A percentile compares a stretch with the other conserved stretches of the same genome.
Conservation (phyloP, 2,329 filamentous ascomycete genomes). For the Pseudopithomyces maydicus region DNA sequence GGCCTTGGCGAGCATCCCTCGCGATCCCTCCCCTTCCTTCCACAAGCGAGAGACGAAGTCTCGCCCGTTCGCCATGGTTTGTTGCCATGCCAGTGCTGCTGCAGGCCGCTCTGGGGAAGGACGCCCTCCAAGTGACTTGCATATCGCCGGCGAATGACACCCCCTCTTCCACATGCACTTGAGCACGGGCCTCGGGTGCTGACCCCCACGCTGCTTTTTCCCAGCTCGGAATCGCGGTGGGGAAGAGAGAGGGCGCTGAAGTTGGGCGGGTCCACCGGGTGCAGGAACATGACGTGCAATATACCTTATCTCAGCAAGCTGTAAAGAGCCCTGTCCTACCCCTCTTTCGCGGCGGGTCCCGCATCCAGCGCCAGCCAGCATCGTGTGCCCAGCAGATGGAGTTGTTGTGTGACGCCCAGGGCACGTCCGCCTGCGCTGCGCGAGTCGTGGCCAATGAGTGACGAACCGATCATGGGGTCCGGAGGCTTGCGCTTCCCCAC, state of each 20-base stretch:
- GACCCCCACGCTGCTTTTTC: conserved; percentile 37
- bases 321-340: neutral
- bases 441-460: conserved; percentile 7
- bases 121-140: conserved; percentile 38
- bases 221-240: conserved; percentile 17
- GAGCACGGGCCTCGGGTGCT: conserved; percentile 5
- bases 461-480: conserved; percentile 10
- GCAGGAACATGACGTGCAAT: conserved; percentile 33
- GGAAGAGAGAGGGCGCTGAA: conserved; percentile 17
- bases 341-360: conserved; percentile 3
- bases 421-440: neutral
- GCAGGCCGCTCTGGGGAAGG: conserved; percentile 15
- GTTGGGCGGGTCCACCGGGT: conserved; percentile 23
- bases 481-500: conserved; percentile 24
- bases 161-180: neutral
- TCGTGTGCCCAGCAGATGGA: neutral
- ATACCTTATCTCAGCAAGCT: conserved; percentile 24
- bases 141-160: conserved; percentile 22
- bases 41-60: conserved; percentile 30
- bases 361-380: neutral
- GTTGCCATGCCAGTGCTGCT: conserved; percentile 8
- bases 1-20: neutral
- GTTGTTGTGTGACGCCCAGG: conserved; percentile 4
- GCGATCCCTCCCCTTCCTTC: too few species aligned
- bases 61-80: conserved; percentile 21